Evolutionary conservation across 2,329 filamentous ascomycete species (phyloP), one percentile per base, ranked within the genome.

Genomic region (Colletotrichum falcatum): DNA sequence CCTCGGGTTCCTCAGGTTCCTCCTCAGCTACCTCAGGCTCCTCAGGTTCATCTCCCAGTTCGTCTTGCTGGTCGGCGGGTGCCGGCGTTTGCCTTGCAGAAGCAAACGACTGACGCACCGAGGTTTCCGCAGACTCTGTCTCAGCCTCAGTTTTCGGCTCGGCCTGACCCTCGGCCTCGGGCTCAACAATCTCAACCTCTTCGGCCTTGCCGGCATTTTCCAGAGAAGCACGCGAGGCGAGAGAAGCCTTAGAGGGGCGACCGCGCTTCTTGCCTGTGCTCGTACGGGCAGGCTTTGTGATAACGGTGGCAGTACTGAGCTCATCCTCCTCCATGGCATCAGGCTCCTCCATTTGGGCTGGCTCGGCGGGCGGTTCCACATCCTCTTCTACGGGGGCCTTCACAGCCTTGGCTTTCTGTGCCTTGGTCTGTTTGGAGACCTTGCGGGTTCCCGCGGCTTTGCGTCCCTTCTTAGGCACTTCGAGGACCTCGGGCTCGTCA

Each of bases 381-480:
- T 74, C 70, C 26, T 76, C 73, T 20, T 75, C 54, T 5, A 44
- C 54, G 14, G 42, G 46, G 33, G 61, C 62, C 35, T 74, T 71
- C 9, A 78, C 74, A 2, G 80, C 76, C 73, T 84, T 84, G 9
- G 78, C 68, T 74, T 85, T 87, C 74, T 81, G 83, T 8, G 79
- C 71, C 61, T 85, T 86, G 12, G 82, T 82, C 72, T 87, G 85
- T 76, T 88, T 88, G 0, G 87, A 87, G 0, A 74, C 82, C 73
- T 89, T 89, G 54, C 83, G 83, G 4, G 82, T 79, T n/a, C 79
- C 83, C 3, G 76, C 77, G 8, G 84, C 77, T 74, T 89, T 89
- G 59, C 85, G 85, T 33, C 84, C 86, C 76, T 87, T 89, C 78
- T 89, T 89, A 5, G 86, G 82, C 14, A 86, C 80, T 5, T 81